phyloP scores from a whole-genome alignment of 2,329 filamentous ascomycete species.

The Neonectria magnoliae region DNA sequence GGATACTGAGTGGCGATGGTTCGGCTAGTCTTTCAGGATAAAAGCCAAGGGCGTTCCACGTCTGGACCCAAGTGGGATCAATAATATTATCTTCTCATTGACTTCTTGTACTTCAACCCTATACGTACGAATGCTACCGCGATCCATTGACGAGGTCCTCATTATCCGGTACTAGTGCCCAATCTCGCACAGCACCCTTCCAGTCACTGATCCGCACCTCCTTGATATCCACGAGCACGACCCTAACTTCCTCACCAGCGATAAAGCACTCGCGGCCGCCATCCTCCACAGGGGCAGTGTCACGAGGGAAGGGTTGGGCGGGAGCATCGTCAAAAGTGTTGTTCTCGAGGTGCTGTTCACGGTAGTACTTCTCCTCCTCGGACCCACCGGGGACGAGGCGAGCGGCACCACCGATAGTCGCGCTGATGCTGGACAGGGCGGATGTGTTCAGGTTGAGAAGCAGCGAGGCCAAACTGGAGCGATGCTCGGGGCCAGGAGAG shows the following conservation, averaged over 20 bases:
- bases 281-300: slow-evolving; percentile 55
- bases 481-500: slow-evolving; percentile 70
- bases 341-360: slow-evolving; percentile 85
- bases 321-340: slow-evolving; percentile 80
- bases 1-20: neutral
- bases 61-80: neutral
- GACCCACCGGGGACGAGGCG: slow-evolving; percentile 76
- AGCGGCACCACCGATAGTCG: slow-evolving; percentile 92
- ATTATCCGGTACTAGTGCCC: slow-evolving; percentile 56
- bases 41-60: neutral
- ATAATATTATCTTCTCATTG: slow-evolving; percentile 13
- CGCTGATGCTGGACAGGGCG: slow-evolving; percentile 86
- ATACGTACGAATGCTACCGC: slow-evolving; percentile 29
- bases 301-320: slow-evolving; percentile 45
- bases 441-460: slow-evolving; percentile 92
- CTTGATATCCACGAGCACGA: slow-evolving; percentile 85
- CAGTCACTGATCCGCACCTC: slow-evolving; percentile 92
- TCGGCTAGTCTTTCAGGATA: neutral
- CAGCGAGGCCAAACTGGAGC: slow-evolving; percentile 82
- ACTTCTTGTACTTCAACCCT: neutral
- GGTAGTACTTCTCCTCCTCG: slow-evolving; percentile 86
- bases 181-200: slow-evolving; percentile 94
- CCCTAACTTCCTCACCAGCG: slow-evolving; percentile 83
- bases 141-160: slow-evolving; percentile 54
- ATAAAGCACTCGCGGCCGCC: slow-evolving; percentile 74